A percentile compares a stretch with the other conserved stretches of the same genome.
Evolutionary conservation across 2,329 filamentous ascomycete species (phyloP).

Genomic region (Aspergillus calidoustus): DNA sequence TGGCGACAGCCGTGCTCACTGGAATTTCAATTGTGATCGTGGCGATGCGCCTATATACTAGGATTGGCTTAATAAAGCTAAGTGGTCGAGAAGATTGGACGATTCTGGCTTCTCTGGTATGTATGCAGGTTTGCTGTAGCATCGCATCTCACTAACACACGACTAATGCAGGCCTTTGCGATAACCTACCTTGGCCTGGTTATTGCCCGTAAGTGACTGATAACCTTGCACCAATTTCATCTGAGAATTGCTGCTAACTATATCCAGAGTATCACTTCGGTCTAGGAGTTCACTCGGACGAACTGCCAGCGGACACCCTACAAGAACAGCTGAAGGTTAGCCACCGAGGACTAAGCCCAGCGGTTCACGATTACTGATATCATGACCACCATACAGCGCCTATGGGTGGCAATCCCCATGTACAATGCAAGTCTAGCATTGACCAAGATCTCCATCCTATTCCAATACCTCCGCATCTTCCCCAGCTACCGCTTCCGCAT

Average conservation of each 20-base stretch:
- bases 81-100: conserved; percentile 40
- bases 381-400: conserved; percentile 21
- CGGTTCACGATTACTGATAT: background rate
- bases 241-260: conserved; percentile 12
- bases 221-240: background rate
- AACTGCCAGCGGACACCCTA: conserved; percentile 23
- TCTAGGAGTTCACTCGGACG: conserved; percentile 30
- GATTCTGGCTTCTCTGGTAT: conserved; percentile 34
- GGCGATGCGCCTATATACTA: conserved; percentile 35
- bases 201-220: conserved; percentile 30
- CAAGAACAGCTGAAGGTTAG: conserved; percentile 34
- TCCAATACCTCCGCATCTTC: conserved; percentile 54
- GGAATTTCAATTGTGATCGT: conserved; percentile 30
- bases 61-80: conserved; percentile 35
- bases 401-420: conserved; percentile 39
- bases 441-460: conserved; percentile 52
- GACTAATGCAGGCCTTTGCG: conserved; percentile 12
- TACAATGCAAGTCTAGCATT: conserved; percentile 40
- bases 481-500: conserved; percentile 35
- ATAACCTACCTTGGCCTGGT: conserved; percentile 36
- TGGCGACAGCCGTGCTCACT: conserved; percentile 38
- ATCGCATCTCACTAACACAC: background rate
- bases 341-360: background rate
- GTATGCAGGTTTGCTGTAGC: background rate
- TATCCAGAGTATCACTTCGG: conserved; percentile 33